Percentiles rank a stretch among this genome's conserved stretches.
These are phyloP conservation scores for Zopfochytrium polystomum DNA, from an alignment of 371 early-diverging fungal genomes.

Conservation along the genomic window DNA sequence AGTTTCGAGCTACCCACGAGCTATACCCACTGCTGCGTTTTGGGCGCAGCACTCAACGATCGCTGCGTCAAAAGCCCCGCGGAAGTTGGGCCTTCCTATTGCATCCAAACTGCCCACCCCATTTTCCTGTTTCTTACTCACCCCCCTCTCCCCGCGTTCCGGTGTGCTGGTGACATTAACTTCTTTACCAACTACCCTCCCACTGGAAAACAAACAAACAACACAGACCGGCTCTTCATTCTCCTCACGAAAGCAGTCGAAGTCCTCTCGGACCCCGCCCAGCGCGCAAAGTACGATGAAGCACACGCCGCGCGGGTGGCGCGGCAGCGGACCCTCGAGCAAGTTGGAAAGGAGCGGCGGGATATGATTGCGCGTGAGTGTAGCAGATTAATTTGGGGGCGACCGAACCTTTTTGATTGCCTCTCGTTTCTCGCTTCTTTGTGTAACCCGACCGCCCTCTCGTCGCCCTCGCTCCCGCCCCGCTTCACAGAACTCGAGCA, in stretches of 20 bases:
- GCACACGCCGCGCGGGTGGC: slow-evolving; percentile 31
- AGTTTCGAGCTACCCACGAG: not conserved
- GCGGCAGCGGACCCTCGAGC: slow-evolving; percentile 24
- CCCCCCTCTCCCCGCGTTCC: too few relatives aligned
- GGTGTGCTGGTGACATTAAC: too few relatives aligned
- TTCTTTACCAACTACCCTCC: too few relatives aligned
- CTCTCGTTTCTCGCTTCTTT: not conserved
- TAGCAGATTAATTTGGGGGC: not conserved
- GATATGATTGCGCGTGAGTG: slow-evolving; percentile 13
- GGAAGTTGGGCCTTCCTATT: too few relatives aligned
- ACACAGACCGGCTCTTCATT: slow-evolving; percentile 39
- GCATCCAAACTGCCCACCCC: too few relatives aligned
- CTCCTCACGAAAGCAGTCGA: slow-evolving; percentile 47
- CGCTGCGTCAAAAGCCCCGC: too few relatives aligned
- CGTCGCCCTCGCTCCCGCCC: too few relatives aligned
- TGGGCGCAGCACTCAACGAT: too few relatives aligned
- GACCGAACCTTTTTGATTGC: not conserved
- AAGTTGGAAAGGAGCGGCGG: slow-evolving; percentile 28
- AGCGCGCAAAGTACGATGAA: slow-evolving; percentile 46
- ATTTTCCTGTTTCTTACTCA: too few relatives aligned
- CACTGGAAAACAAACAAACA: not conserved
- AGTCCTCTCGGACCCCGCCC: slow-evolving; percentile 41
- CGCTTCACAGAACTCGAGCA: slow-evolving; percentile 20
- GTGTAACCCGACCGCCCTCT: too few relatives aligned
- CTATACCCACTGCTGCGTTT: too few relatives aligned